Percentiles rank a stretch among this genome's conserved stretches.
Conservation (phyloP, 768 basidiomycete genomes). For the Boletus sp. region DNA sequence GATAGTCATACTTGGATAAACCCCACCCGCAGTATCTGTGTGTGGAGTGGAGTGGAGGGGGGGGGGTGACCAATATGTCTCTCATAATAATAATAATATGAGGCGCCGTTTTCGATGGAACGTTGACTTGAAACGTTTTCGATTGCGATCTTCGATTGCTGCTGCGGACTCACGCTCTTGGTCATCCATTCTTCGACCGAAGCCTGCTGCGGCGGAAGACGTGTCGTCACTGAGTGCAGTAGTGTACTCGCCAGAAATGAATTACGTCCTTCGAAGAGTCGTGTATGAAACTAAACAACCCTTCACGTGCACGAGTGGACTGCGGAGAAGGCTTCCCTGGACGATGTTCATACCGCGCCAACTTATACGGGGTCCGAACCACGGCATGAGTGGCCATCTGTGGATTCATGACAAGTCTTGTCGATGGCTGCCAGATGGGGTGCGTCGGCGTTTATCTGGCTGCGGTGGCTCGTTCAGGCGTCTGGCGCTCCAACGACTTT, state of each 20-base stretch:
- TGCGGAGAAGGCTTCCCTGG: slow-evolving; percentile 5
- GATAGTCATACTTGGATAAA: neutral
- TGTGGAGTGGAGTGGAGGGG: neutral
- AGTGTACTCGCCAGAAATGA: neutral
- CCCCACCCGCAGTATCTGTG: neutral
- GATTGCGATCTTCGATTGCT: neutral
- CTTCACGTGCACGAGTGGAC: neutral
- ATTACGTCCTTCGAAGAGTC: slow-evolving; percentile 2
- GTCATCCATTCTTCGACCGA: neutral
- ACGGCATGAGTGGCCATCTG: neutral
- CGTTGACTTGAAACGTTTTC: neutral
- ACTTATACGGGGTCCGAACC: neutral
- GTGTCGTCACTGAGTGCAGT: neutral
- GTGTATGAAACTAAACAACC: too few relatives aligned
- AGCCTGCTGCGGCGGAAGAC: neutral
- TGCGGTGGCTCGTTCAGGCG: neutral
- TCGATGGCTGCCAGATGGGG: neutral
- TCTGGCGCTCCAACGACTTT: neutral
- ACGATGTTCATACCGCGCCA: neutral
- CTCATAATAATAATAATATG: neutral
- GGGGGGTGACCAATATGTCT: neutral
- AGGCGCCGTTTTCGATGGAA: neutral
- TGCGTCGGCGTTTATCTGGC: neutral
- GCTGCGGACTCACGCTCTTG: neutral
- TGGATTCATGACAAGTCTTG: neutral